A percentile compares a stretch with the other conserved stretches of the same genome.
Evolutionary conservation across 1,284 basidiomycete species (phyloP).

Genomic region (Singerocomus inundabilis): DNA sequence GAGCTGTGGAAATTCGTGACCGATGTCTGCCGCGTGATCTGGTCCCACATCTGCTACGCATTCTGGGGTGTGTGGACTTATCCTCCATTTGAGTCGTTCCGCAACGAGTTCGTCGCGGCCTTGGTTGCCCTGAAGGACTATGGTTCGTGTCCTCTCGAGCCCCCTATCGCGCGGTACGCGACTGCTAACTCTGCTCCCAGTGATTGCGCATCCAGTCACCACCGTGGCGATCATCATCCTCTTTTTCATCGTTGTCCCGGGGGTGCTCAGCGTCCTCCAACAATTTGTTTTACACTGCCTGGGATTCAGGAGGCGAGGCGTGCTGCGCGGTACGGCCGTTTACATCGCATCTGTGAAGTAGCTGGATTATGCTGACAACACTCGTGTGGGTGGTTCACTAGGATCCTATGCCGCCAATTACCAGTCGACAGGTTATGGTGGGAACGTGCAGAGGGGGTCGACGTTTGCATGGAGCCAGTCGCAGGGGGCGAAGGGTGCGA

Average conservation of each 20-base stretch:
- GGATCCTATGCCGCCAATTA: conserved; percentile 16
- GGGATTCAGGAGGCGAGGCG: neutral
- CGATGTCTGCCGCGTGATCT: conserved; percentile 9
- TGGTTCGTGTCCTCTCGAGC: conserved; percentile 12
- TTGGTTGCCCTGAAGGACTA: conserved; percentile 16
- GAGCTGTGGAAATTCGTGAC: conserved; percentile 17
- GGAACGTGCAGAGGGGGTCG: conserved; percentile 15
- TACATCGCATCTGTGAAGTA: neutral
- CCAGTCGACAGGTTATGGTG: conserved; percentile 23
- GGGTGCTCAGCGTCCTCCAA: conserved; percentile 1
- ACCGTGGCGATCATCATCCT: conserved; percentile 14
- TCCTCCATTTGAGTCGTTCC: conserved; percentile 28
- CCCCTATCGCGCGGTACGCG: too few species aligned
- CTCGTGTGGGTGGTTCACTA: neutral
- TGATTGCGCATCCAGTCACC: conserved; percentile 16
- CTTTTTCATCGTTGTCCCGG: conserved; percentile 8
- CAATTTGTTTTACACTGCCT: neutral
- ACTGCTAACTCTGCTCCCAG: neutral
- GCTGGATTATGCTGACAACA: neutral
- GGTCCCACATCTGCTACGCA: conserved; percentile 9
- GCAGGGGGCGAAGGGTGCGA: conserved; percentile 3
- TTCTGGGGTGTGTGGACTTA: conserved; percentile 22
- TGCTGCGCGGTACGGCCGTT: conserved; percentile 19
- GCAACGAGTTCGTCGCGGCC: conserved; percentile 14
- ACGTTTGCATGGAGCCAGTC: conserved; percentile 14